Conservation (phyloP, 2,329 filamentous ascomycete species). For the Aspergillus udagawae region DNA sequence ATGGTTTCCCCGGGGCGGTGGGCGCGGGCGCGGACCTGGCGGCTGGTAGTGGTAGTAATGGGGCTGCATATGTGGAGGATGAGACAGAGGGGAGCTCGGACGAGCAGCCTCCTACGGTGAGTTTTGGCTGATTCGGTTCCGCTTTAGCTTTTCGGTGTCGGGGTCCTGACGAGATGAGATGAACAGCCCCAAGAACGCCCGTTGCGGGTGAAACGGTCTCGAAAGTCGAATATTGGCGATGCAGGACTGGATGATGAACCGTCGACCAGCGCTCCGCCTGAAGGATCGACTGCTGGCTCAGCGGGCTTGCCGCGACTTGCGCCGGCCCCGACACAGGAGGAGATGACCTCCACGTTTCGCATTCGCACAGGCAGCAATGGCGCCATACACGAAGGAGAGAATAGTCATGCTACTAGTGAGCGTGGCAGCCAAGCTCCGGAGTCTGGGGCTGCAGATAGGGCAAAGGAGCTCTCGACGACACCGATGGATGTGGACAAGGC, state of each 20-base stretch:
- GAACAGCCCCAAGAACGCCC: constrained; percentile 45
- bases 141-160: not conserved
- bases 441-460: constrained; percentile 12
- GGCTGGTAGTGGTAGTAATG: constrained; percentile 16
- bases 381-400: constrained; percentile 22
- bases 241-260: constrained; percentile 23
- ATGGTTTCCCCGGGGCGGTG: constrained; percentile 15
- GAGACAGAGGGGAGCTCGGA: constrained; percentile 44
- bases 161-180: not conserved
- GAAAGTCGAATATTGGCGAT: constrained; percentile 32
- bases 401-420: constrained; percentile 13
- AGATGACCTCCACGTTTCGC: constrained; percentile 36
- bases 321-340: constrained; percentile 34
- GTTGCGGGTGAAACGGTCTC: constrained; percentile 41
- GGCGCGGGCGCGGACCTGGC: constrained; percentile 5
- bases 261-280: constrained; percentile 17
- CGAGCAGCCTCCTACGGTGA: constrained; percentile 41
- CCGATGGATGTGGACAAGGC: constrained; percentile 38
- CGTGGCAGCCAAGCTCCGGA: constrained; percentile 15
- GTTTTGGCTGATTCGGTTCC: constrained; percentile 6
- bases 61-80: constrained; percentile 33
- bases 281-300: constrained; percentile 16
- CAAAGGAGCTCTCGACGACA: constrained; percentile 24
- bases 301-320: constrained; percentile 32
- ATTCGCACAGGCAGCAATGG: constrained; percentile 28